Conservation (phyloP, 495 filamentous ascomycete species). For the Halenospora varia region DNA sequence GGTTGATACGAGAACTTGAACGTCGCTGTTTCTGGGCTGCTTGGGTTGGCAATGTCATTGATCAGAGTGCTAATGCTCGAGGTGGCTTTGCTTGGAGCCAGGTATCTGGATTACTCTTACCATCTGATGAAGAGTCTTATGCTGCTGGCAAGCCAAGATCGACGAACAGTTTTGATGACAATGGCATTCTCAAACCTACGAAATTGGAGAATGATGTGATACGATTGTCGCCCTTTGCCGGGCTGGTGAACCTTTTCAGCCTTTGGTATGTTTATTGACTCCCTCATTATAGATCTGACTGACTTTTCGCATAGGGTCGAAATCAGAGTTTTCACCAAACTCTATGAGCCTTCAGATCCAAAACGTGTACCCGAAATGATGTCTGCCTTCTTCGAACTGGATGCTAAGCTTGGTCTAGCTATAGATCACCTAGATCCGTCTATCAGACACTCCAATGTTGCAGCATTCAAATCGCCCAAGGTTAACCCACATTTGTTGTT, state of each 20-base stretch:
- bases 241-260: slow-evolving; percentile 9
- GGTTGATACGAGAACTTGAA: slow-evolving; percentile 3
- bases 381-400: not conserved
- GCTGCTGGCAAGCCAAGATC: slow-evolving; percentile 1
- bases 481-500: slow-evolving; percentile 2
- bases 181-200: slow-evolving; percentile 3
- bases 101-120: slow-evolving; percentile 9
- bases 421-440: slow-evolving; percentile 2
- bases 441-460: not conserved
- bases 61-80: not conserved
- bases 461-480: not conserved
- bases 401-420: not conserved
- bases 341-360: not conserved
- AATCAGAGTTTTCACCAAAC: slow-evolving; percentile 6
- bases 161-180: slow-evolving; percentile 10
- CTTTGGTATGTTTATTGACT: slow-evolving; percentile 10
- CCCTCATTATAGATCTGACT: too few relatives aligned
- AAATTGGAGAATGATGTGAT: not conserved
- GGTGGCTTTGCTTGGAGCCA: slow-evolving; percentile 9
- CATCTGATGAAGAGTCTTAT: slow-evolving; percentile 13
- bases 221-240: not conserved
- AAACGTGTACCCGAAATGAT: not conserved
- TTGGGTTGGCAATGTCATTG: slow-evolving; percentile 7
- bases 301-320: slow-evolving; percentile 10
- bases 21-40: slow-evolving; percentile 12